A percentile compares a stretch with the other conserved stretches of the same genome.
Conservation (phyloP, 2,329 filamentous ascomycete genomes). For the Dothistroma septosporum region DNA sequence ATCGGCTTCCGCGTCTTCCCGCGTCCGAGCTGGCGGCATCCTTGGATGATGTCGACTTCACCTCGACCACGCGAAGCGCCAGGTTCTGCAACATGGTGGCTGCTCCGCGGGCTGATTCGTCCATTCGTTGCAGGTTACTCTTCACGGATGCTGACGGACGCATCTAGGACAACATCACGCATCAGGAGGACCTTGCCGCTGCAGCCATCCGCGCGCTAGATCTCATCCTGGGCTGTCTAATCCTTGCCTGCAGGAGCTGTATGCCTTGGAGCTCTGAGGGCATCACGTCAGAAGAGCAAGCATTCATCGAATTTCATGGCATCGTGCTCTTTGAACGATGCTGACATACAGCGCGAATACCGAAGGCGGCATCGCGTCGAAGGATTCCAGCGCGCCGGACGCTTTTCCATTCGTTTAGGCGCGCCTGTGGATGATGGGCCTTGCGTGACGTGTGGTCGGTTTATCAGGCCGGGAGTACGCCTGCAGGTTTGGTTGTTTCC, state of each 20-base stretch:
- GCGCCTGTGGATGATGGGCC: background rate
- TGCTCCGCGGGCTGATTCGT: background rate
- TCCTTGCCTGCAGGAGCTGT: background rate
- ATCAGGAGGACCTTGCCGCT: background rate
- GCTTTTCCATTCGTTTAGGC: background rate
- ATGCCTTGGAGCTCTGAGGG: background rate
- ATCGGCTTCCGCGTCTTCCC: background rate
- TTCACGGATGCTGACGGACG: constrained; percentile 3
- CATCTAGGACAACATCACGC: background rate
- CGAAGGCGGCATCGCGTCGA: background rate
- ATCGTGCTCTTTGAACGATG: background rate
- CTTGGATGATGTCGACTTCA: background rate
- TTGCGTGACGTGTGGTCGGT: background rate
- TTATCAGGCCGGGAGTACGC: background rate
- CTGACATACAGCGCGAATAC: background rate
- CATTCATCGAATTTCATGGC: background rate
- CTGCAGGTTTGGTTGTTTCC: background rate
- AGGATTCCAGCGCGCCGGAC: background rate
- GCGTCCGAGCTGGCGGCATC: background rate
- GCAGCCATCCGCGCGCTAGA: background rate
- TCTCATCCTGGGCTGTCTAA: background rate
- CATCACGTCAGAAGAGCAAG: constrained; percentile 2
- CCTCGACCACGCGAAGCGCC: background rate
- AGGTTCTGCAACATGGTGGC: background rate
- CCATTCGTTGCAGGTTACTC: background rate